A percentile compares a stretch with the other conserved stretches of the same genome.
Evolutionary conservation across 805 yeast species (phyloP).

Genomic region (Candida andamanensis): DNA sequence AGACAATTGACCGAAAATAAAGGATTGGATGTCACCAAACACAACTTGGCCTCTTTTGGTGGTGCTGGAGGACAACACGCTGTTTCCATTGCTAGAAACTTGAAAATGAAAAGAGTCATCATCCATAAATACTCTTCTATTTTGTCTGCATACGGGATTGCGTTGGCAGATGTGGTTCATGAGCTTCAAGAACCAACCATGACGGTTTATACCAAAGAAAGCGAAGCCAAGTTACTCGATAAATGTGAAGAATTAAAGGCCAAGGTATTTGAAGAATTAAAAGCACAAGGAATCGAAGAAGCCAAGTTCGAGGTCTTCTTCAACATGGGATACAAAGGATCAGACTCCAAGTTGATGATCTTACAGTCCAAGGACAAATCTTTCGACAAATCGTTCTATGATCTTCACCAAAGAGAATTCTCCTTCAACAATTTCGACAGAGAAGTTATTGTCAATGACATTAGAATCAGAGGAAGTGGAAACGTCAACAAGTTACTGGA

Average conservation of each 20-base stretch:
- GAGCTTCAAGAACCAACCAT: slow-evolving; percentile 76
- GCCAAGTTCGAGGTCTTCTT: slow-evolving; percentile 11
- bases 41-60: slow-evolving; percentile 78
- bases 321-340: slow-evolving; percentile 20
- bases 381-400: slow-evolving; percentile 43
- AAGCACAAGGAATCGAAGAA: slow-evolving; percentile 11
- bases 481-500: slow-evolving; percentile 40
- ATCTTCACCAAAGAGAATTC: slow-evolving; percentile 62
- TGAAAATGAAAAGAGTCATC: slow-evolving; percentile 64
- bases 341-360: slow-evolving; percentile 25
- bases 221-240: slow-evolving; percentile 14
- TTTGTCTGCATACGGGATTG: slow-evolving; percentile 83
- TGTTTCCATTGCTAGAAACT: slow-evolving; percentile 62
- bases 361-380: slow-evolving; percentile 16
- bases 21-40: slow-evolving; percentile 63
- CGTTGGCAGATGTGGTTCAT: slow-evolving; percentile 78
- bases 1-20: slow-evolving; percentile 80
- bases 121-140: slow-evolving; percentile 81
- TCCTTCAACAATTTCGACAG: slow-evolving; percentile 57
- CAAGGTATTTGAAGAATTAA: slow-evolving; percentile 9
- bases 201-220: slow-evolving; percentile 26
- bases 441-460: slow-evolving; percentile 62
- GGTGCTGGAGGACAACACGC: slow-evolving; percentile 96
- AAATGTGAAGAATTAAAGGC: slow-evolving; percentile 11
- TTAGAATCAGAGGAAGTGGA: slow-evolving; percentile 69